Percentiles rank a stretch among this genome's conserved stretches.
phyloP scores from a whole-genome alignment of 1,284 basidiomycete species.

The Boletus albobrunnescens region DNA sequence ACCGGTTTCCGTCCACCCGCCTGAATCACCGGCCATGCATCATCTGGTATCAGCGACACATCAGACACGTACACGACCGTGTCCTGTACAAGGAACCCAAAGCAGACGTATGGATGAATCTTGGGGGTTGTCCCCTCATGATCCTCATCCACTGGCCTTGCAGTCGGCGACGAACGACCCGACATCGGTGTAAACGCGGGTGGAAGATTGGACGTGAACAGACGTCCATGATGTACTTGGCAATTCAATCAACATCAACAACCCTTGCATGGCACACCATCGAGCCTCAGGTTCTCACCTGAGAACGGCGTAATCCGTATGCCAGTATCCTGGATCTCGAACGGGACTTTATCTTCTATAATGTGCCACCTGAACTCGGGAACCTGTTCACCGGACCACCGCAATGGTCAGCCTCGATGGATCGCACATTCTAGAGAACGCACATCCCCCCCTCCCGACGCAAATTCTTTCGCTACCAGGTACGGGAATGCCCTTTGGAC shows the following conservation, averaged over 20 bases:
- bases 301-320: constrained; percentile 63
- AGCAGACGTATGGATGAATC: constrained; percentile 61
- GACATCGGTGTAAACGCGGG: constrained; percentile 37
- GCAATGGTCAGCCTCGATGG: constrained; percentile 2
- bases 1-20: constrained; percentile 43
- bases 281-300: constrained; percentile 45
- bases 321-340: constrained; percentile 62
- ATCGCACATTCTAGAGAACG: constrained; percentile 25
- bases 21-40: constrained; percentile 55
- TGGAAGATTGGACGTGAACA: constrained; percentile 44
- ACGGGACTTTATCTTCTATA: constrained; percentile 58
- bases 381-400: constrained; percentile 46
- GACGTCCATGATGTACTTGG: constrained; percentile 62
- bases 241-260: constrained; percentile 6
- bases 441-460: constrained; percentile 77
- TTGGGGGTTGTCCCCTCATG: constrained; percentile 8
- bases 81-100: constrained; percentile 70
- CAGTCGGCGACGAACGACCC: constrained; percentile 12
- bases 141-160: no score
- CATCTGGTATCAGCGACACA: constrained; percentile 68
- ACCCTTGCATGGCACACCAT: background rate
- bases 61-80: constrained; percentile 70
- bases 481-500: constrained; percentile 73
- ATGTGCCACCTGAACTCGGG: constrained; percentile 79
- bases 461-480: constrained; percentile 67